Conservation (phyloP, 768 basidiomycete species). For the Russula foetens region DNA sequence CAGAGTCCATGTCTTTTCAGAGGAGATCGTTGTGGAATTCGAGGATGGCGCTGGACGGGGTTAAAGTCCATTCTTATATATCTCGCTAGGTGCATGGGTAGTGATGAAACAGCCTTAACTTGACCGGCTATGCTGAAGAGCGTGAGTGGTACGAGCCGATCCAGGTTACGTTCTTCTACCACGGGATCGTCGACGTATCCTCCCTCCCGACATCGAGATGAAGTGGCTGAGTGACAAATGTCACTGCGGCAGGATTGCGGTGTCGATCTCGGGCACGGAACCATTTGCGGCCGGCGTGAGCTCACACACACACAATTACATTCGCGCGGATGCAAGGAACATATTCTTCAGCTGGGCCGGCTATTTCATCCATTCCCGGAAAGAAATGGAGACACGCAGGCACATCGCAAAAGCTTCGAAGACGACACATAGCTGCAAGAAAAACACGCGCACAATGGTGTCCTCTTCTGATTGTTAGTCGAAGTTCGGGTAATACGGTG, state of each 20-base stretch:
- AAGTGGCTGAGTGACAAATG: not conserved
- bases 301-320: not conserved
- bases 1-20: conserved; percentile 4
- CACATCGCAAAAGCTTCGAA: not conserved
- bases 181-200: not conserved
- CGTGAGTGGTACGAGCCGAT: not conserved
- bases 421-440: not conserved
- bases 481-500: not conserved
- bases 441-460: not conserved
- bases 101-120: not conserved
- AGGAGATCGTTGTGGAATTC: not conserved
- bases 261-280: not conserved
- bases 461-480: not conserved
- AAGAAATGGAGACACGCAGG: not conserved
- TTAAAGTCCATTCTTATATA: conserved; percentile 13
- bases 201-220: not conserved
- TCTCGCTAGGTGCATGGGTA: not conserved
- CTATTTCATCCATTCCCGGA: conserved; percentile 3
- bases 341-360: not conserved
- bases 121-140: not conserved
- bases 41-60: not conserved
- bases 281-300: not conserved
- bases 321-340: not conserved
- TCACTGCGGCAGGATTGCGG: not conserved
- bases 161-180: not conserved